Conservation (phyloP, 352 stramenopile genomes). For the Elongisporangium anandrum region DNA sequence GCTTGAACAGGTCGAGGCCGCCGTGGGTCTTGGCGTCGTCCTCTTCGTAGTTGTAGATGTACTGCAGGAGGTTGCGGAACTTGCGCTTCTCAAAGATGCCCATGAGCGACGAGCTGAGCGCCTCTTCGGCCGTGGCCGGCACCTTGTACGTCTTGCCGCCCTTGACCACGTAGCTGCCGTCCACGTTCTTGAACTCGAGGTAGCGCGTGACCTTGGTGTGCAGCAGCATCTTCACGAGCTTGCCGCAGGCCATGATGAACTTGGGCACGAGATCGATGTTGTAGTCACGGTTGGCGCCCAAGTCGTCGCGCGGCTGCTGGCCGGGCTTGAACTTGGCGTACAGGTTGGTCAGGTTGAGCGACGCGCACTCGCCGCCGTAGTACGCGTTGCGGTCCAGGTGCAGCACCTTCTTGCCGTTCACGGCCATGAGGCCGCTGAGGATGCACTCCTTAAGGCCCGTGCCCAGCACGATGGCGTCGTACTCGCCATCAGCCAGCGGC, state of each 20-base stretch:
- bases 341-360: constrained; percentile 97
- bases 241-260: constrained; percentile 99
- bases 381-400: constrained; percentile 98
- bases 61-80: constrained; percentile 98
- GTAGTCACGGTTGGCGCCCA: constrained; percentile 98
- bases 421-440: constrained; percentile 94
- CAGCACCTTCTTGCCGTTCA: constrained; percentile 95
- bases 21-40: constrained; percentile 89
- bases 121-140: constrained; percentile 96
- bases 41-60: constrained; percentile 95
- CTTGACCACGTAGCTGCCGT: constrained; percentile 98
- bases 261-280: constrained; percentile 99
- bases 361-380: constrained; percentile 98
- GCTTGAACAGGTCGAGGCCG: constrained; percentile 91
- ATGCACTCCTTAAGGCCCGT: constrained; percentile 99
- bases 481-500: constrained; percentile 98
- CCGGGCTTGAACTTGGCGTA: constrained; percentile 93
- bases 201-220: constrained; percentile 99
- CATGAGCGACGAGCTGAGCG: constrained; percentile 95
- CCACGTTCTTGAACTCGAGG: constrained; percentile 98
- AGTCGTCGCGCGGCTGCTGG: constrained; percentile 51
- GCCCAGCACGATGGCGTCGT: constrained; percentile 99
- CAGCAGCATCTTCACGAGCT: constrained; percentile 98
- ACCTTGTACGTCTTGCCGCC: constrained; percentile 96
- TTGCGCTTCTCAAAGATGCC: constrained; percentile 99